A percentile compares a stretch with the other conserved stretches of the same genome.
Evolutionary conservation across 768 basidiomycete genomes (phyloP).

Genomic region (Chiua virens): DNA sequence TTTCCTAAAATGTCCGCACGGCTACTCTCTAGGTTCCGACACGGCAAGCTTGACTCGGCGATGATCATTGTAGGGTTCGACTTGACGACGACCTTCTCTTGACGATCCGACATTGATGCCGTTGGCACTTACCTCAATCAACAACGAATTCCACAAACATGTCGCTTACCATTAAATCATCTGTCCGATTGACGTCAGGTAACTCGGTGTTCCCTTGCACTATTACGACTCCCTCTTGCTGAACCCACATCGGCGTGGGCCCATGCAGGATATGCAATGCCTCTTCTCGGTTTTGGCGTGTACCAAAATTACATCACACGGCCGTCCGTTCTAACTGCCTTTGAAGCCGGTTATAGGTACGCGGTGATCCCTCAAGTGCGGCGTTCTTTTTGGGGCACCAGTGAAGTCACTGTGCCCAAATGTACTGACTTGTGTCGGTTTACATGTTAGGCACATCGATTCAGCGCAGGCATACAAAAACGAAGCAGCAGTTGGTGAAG

Average conservation of each 20-base stretch:
- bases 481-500: conserved; percentile 60
- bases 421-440: background rate
- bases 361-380: too few species aligned
- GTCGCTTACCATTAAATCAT: conserved; percentile 32
- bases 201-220: conserved; percentile 8
- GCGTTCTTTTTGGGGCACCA: too few species aligned
- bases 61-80: too few species aligned
- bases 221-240: background rate
- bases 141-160: conserved; percentile 9
- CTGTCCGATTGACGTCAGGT: conserved; percentile 39
- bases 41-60: too few species aligned
- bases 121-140: conserved; percentile 16
- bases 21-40: too few species aligned
- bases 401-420: background rate
- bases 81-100: too few species aligned
- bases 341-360: conserved; percentile 66
- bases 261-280: conserved; percentile 53
- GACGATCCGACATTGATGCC: conserved; percentile 3
- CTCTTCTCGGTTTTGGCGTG: conserved; percentile 68
- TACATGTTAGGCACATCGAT: conserved; percentile 59
- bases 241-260: background rate
- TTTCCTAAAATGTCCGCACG: background rate
- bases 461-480: conserved; percentile 70
- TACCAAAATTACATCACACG: conserved; percentile 63
- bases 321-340: conserved; percentile 57